Percentiles rank a stretch among this genome's conserved stretches.
These are phyloP conservation scores for Leucosporidium yakuticum DNA, from an alignment of 768 basidiomycete genomes.

Conservation along the genomic window DNA sequence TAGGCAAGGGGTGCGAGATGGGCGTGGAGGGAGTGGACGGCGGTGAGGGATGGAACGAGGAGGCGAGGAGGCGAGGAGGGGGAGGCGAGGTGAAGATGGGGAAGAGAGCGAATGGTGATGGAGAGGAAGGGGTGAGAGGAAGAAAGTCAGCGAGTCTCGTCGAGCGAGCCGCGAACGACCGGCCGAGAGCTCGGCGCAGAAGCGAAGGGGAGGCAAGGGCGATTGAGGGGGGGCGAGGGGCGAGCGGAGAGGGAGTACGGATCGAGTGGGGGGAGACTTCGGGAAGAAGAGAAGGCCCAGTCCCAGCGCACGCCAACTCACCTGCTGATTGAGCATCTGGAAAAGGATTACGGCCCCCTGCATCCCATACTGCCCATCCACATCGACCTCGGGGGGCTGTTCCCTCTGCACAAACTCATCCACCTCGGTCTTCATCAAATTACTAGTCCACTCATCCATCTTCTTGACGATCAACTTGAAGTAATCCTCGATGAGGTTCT, in stretches of 20 bases:
- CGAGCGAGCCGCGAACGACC: too few species aligned
- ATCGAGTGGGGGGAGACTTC: background rate
- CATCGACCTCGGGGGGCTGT: slow-evolving; percentile 80
- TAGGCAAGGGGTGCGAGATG: too few species aligned
- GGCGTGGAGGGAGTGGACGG: too few species aligned
- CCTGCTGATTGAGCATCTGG: slow-evolving; percentile 86
- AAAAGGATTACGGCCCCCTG: slow-evolving; percentile 92
- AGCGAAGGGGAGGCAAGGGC: background rate
- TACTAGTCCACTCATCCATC: slow-evolving; percentile 92
- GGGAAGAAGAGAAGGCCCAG: background rate
- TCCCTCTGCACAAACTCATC: slow-evolving; percentile 74
- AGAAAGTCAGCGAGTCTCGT: too few species aligned
- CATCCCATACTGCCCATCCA: slow-evolving; percentile 80
- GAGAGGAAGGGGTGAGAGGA: too few species aligned
- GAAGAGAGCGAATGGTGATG: too few species aligned
- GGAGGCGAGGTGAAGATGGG: too few species aligned
- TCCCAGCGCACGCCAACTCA: too few species aligned
- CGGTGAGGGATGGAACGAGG: too few species aligned
- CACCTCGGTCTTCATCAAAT: slow-evolving; percentile 86
- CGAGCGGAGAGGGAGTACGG: too few species aligned
- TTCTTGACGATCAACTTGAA: slow-evolving; percentile 86
- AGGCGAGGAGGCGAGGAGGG: too few species aligned
- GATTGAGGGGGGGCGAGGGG: too few species aligned
- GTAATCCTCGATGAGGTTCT: slow-evolving; percentile 89
- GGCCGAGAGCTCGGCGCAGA: background rate